Evolutionary conservation across 176 grass and related monocot genomes (phyloP).

Genomic region (Juncus inflexus): DNA sequence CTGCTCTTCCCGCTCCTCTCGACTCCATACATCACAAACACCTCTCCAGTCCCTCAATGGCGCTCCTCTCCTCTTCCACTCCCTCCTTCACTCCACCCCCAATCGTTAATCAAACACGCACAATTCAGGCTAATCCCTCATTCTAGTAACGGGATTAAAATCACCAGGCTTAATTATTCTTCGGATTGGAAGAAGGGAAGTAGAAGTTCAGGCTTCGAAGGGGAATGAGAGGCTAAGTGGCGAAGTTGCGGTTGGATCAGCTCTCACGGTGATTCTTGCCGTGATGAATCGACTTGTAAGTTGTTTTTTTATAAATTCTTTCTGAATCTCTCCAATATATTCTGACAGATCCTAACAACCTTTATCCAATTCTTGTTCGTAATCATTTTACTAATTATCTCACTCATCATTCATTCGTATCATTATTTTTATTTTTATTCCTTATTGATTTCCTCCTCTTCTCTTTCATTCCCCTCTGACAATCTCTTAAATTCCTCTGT

Average conservation of each 20-base stretch:
- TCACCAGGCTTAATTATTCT: not conserved
- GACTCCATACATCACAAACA: not conserved
- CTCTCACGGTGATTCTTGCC: slow-evolving; percentile 47
- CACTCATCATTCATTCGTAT: no score
- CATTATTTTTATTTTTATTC: no score
- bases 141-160: not conserved
- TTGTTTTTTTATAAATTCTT: no score
- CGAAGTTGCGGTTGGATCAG: slow-evolving; percentile 38
- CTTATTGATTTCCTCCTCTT: no score
- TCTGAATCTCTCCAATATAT: no score
- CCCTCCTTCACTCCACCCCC: not conserved
- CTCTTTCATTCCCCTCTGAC: no score
- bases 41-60: not conserved
- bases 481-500: no score
- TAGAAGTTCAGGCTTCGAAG: not conserved
- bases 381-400: no score
- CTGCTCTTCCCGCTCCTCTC: no score
- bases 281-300: slow-evolving; percentile 53
- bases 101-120: not conserved
- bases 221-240: slow-evolving; percentile 13
- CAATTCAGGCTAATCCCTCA: slow-evolving; percentile 2
- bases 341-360: no score
- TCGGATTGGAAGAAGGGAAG: not conserved
- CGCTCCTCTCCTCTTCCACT: slow-evolving; percentile 2
- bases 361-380: no score